Conservation (phyloP, 306 rosid species). For the Carpinus fangiana region DNA sequence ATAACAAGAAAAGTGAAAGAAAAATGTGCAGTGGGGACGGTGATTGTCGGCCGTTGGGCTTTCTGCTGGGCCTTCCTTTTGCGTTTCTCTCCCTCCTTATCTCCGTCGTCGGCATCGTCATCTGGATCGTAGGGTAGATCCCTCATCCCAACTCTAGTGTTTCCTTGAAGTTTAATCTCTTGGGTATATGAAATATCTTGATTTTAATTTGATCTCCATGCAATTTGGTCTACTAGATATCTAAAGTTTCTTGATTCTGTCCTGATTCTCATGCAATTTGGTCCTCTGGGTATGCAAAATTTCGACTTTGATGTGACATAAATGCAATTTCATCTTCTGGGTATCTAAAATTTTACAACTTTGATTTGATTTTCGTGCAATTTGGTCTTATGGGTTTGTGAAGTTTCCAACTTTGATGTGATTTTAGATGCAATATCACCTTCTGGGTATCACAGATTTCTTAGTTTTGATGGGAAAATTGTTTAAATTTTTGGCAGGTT, state of each 20-base stretch:
- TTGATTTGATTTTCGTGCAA: background rate
- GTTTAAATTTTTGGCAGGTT: slow-evolving; percentile 41
- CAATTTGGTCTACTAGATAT: background rate
- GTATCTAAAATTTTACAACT: background rate
- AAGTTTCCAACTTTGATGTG: background rate
- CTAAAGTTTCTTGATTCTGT: background rate
- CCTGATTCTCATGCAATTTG: background rate
- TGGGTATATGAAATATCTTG: background rate
- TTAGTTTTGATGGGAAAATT: background rate
- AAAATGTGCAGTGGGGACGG: slow-evolving; percentile 72
- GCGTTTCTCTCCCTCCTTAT: slow-evolving; percentile 67
- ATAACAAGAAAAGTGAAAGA: background rate
- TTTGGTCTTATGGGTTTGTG: slow-evolving; percentile 9
- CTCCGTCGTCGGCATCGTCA: slow-evolving; percentile 65
- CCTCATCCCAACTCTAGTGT: background rate
- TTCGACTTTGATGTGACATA: background rate
- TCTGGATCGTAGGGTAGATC: slow-evolving; percentile 80
- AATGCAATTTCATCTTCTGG: slow-evolving; percentile 5
- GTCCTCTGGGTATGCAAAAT: background rate
- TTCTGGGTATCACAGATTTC: slow-evolving; percentile 14
- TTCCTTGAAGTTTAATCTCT: background rate
- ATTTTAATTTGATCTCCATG: background rate
- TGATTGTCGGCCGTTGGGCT: slow-evolving; percentile 90
- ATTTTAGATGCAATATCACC: background rate
- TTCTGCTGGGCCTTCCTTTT: slow-evolving; percentile 86